Conservation (phyloP, 2,329 filamentous ascomycete species). For the Venturia carpophila region DNA sequence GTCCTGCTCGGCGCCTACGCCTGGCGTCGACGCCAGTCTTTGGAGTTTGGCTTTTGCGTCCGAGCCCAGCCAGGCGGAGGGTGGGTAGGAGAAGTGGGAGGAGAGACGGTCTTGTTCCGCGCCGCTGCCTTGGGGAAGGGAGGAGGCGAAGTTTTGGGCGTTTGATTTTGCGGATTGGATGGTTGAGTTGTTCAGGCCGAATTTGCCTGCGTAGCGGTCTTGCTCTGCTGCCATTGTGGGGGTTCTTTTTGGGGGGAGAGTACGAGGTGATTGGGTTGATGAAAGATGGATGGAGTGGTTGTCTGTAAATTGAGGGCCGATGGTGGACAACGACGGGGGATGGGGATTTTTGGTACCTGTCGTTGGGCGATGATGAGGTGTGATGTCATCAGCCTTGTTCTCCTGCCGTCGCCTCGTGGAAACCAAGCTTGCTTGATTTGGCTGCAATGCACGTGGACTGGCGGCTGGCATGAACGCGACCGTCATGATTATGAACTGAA, state of each 20-base stretch:
- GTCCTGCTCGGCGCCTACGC: conserved; percentile 16
- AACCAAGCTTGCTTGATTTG: neutral
- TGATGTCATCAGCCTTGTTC: conserved; percentile 3
- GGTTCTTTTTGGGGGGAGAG: neutral
- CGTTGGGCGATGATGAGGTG: neutral
- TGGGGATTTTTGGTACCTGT: neutral
- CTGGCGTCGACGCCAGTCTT: neutral
- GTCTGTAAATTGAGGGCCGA: neutral
- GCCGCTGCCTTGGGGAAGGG: neutral
- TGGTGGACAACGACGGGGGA: neutral
- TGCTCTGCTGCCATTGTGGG: conserved; percentile 11
- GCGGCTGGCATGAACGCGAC: neutral
- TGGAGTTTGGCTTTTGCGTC: neutral
- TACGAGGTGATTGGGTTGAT: neutral
- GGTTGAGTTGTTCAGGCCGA: conserved; percentile 6
- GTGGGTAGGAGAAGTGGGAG: conserved; percentile 9
- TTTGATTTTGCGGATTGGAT: conserved; percentile 7
- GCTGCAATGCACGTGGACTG: too few relatives aligned
- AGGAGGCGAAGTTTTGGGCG: neutral
- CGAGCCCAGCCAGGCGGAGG: conserved; percentile 1
- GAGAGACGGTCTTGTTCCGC: conserved; percentile 15
- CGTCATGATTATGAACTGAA: neutral
- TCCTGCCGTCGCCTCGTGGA: neutral
- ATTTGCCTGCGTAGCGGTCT: conserved; percentile 15
- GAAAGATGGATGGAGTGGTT: neutral